Evolutionary conservation across 1,284 basidiomycete genomes (phyloP), one percentile per base, ranked within the genome.

Genomic region (Tylopilus sp.): DNA sequence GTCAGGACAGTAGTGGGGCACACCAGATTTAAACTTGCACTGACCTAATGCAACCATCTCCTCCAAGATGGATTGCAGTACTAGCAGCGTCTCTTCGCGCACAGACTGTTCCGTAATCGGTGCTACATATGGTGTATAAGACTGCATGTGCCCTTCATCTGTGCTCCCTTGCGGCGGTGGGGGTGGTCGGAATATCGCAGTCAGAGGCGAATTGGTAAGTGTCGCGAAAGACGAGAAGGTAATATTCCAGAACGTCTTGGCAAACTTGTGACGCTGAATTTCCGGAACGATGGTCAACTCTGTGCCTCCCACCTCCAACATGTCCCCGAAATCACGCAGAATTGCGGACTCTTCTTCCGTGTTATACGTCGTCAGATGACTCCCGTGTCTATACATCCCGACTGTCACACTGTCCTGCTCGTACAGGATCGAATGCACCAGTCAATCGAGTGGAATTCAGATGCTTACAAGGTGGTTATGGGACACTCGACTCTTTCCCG

Each of bases 201-300:
- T 72, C 25, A 80, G 65, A 0, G 77, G 72, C 49, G 74, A 73
- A 61, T 74, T 67, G 0, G 77, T 73, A 37, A 85, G 70, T 0
- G 80, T 78, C 2, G 78, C 62, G 47, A 76, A 69, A 2, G 77
- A 74, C 4, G 79, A 75, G 57, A 84, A 77, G 0, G 71, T 71
- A 37, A 81, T 68, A 56, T 84, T 85, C 81, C 79, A 83, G 42
- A 84, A 73, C 59, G 84, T 85, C 68, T 85, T 86, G 2, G 65
- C 56, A 56, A 78, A 85, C 61, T 84, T 84, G 56, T 72, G 60
- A 13, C 80, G 71, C 55, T 83, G 82, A 15, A 86, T 79, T 54
- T 85, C 78, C 6, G 79, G 71, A 3, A 77, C 75, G 44, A 83
- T 67, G 0, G 59, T 71, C 10, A 77, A 64, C 0, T 73, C 69